Base-by-base conservation (phyloP, 352 stramenopile genomes). In the Pythium vanterpoolii region DNA sequence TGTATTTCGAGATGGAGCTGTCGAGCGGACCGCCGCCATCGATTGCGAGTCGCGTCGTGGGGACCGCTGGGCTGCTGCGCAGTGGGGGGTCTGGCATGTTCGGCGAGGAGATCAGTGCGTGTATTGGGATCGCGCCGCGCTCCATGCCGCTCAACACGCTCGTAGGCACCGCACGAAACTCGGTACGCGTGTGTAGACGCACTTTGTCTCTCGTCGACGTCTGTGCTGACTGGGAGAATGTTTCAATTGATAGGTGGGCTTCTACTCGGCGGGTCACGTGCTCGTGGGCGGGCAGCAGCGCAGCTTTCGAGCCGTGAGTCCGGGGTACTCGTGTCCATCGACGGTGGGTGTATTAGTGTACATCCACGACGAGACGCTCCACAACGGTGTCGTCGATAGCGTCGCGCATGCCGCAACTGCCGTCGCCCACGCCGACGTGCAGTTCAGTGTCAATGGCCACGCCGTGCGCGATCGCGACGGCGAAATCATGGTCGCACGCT, bases 1-100 rank as follows among this genome's bases (percentile, higher is more conserved):
- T 91, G 56, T 95, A 95, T 68, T 95, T 93, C 56, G 86, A 95
- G 67, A 93, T 95, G 81, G 76, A 74, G 4, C 42, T 93, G 13
- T 62, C 53, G 19, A 76, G 79, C 28, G 69, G 87, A 63, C 53
- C 57, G n/a, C 60, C 69, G 50, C 74, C 81, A 1, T 65, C 74
- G 66, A 64, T 64, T 54, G 42, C 66, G 27, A 42, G 47, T 53
- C 59, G 46, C 21, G 23, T 40, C 30, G 42, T 61, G 21, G 43
- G 42, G 6, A n/a, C 14, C 3, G 21, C 21, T 11, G 30, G 40
- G 13, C 31, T 52, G 26, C 42, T 52, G 28, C 42, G 53, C 8
- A 52, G 19, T 14, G 42, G n/a, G n/a, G n/a, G 28, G 5, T 33
- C 21, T 7, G n/a, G 5, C 2, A 16, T 6, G 11, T 0, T 43